Conservation (phyloP, 1,284 basidiomycete genomes). For the Malassezia dermatis region DNA sequence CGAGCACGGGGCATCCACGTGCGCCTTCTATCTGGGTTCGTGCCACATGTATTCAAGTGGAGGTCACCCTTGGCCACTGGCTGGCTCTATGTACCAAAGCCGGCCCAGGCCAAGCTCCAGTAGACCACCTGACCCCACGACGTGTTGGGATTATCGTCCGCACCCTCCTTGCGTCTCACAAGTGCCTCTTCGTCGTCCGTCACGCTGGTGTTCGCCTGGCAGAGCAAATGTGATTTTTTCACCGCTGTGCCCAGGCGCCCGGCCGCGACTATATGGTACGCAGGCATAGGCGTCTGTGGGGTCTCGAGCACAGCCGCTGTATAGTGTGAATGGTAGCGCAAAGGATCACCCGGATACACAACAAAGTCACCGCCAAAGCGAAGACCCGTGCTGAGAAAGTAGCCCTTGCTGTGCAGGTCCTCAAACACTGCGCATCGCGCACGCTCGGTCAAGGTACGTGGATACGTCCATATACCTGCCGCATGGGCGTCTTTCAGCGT, state of each 20-base stretch:
- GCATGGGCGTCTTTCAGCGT: conserved; percentile 58
- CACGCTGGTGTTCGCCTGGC: conserved; percentile 48
- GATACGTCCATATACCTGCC: conserved; percentile 69
- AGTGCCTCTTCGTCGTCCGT: conserved; percentile 6
- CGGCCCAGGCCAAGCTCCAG: conserved; percentile 44
- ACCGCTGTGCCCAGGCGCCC: conserved; percentile 92
- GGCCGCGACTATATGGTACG: conserved; percentile 87
- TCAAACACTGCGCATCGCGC: conserved; percentile 70
- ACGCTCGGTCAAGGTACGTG: conserved; percentile 57
- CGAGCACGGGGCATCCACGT: not conserved
- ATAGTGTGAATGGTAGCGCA: conserved; percentile 95
- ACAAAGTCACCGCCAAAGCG: conserved; percentile 92
- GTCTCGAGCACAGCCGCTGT: conserved; percentile 69
- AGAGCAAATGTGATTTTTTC: conserved; percentile 88
- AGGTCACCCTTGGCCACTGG: not conserved
- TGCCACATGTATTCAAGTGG: not conserved
- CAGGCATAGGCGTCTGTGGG: conserved; percentile 57
- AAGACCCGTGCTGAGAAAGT: conserved; percentile 74
- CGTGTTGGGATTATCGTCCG: conserved; percentile 2
- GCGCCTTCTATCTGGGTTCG: not conserved
- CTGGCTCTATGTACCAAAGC: conserved; percentile 37
- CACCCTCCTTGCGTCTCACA: not conserved
- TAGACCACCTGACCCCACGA: conserved; percentile 27
- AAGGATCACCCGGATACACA: conserved; percentile 90
- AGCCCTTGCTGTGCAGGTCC: conserved; percentile 67